Percentiles rank a stretch among this genome's conserved stretches.
Evolutionary conservation across 169 alveolate genomes (phyloP).

Genomic region (Plasmodium falciparum): DNA sequence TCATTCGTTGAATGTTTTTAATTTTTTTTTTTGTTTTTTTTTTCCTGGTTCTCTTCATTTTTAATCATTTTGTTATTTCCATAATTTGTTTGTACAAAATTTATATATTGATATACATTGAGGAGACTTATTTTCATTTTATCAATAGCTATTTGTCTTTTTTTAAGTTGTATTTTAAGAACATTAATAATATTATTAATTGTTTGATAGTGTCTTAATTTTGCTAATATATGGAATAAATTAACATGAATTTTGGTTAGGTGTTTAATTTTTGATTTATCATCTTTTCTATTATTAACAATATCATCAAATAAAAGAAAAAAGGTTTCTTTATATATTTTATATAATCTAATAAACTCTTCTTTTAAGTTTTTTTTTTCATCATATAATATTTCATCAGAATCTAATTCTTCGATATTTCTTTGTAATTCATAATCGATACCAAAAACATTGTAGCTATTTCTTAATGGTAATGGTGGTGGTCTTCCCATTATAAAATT

Average conservation of each 20-base stretch:
- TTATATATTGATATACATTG: slow-evolving; percentile 17
- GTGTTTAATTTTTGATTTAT: slow-evolving; percentile 19
- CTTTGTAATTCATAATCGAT: slow-evolving; percentile 62
- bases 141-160: slow-evolving; percentile 83
- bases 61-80: slow-evolving; percentile 1
- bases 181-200: slow-evolving; percentile 79
- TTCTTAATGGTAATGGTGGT: slow-evolving; percentile 79
- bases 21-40: slow-evolving; percentile 8
- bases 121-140: slow-evolving; percentile 81
- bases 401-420: slow-evolving; percentile 81
- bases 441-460: slow-evolving; percentile 80
- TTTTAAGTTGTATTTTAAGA: slow-evolving; percentile 78
- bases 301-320: slow-evolving; percentile 69
- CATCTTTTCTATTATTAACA: slow-evolving; percentile 18
- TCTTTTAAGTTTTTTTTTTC: slow-evolving; percentile 68
- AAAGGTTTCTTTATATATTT: slow-evolving; percentile 79
- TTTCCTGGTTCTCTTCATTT: slow-evolving; percentile 20
- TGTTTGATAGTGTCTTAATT: slow-evolving; percentile 76
- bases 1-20: not conserved
- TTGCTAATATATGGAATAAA: slow-evolving; percentile 81
- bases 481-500: slow-evolving; percentile 72
- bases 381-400: slow-evolving; percentile 72
- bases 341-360: slow-evolving; percentile 79
- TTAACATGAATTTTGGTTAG: slow-evolving; percentile 76
- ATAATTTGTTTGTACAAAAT: slow-evolving; percentile 72